Evolutionary conservation across 169 alveolate genomes (phyloP).

Genomic region (Plasmodium knowlesi): DNA sequence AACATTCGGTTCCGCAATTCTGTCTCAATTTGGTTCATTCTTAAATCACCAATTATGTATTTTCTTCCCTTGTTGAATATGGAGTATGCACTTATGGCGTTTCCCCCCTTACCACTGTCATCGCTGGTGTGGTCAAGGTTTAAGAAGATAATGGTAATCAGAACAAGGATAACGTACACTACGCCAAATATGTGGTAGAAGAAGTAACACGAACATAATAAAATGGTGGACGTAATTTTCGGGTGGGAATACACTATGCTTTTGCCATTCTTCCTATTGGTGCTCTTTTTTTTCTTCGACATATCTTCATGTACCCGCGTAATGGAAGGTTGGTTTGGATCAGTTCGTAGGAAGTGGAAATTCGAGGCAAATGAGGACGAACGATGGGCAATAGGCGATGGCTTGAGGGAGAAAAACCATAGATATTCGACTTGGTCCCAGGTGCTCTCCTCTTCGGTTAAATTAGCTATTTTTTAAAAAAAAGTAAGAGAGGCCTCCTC

Average conservation of each 20-base stretch:
- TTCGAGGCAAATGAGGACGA: not conserved
- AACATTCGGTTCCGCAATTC: conserved; percentile 25
- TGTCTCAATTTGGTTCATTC: conserved; percentile 65
- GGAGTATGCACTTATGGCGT: conserved; percentile 41
- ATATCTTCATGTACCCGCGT: conserved; percentile 3
- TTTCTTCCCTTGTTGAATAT: conserved; percentile 42
- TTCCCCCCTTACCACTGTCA: not conserved
- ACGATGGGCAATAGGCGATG: too few relatives aligned
- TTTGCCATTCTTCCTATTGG: conserved; percentile 32
- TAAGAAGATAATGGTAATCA: conserved; percentile 36
- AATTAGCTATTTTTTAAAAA: not conserved
- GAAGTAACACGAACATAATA: conserved; percentile 41
- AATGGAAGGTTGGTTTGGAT: not conserved
- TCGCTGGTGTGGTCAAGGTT: conserved; percentile 15
- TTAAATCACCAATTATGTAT: conserved; percentile 48
- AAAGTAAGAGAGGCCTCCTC: not conserved
- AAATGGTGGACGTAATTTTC: conserved; percentile 14
- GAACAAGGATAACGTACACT: conserved; percentile 42
- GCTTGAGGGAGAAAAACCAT: not conserved
- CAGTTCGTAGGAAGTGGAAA: not conserved
- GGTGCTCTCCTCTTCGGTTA: not conserved
- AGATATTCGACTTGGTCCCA: not conserved
- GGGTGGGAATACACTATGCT: conserved; percentile 30
- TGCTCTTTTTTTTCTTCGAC: conserved; percentile 57
- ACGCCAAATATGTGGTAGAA: conserved; percentile 28